Conservation (phyloP, 176 grass and related monocot species). For the Chrysopogon serrulatus region DNA sequence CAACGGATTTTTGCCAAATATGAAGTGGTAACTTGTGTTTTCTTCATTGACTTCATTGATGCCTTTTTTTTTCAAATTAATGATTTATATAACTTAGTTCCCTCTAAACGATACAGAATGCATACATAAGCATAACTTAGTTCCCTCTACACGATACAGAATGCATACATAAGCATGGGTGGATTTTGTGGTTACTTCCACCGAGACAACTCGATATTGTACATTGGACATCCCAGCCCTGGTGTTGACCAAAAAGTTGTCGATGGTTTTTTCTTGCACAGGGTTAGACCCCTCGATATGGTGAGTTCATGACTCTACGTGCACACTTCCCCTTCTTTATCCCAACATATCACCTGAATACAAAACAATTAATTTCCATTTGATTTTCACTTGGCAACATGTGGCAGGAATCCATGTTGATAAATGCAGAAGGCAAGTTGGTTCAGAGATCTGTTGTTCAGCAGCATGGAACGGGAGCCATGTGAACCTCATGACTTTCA, state of each 20-base stretch:
- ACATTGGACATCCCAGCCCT: conserved; percentile 24
- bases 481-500: conserved; percentile 8
- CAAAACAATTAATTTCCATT: neutral
- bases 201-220: conserved; percentile 14
- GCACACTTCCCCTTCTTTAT: neutral
- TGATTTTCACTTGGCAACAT: neutral
- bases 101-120: neutral
- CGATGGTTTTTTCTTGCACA: conserved; percentile 42
- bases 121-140: conserved; percentile 25
- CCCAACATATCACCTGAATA: neutral
- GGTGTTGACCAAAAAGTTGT: neutral
- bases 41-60: neutral
- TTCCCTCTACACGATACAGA: neutral
- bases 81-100: neutral
- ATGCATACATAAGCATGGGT: conserved; percentile 27
- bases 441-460: conserved; percentile 27
- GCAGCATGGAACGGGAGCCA: neutral
- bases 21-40: conserved; percentile 39
- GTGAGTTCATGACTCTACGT: conserved; percentile 12
- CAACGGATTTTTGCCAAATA: conserved; percentile 29
- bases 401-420: conserved; percentile 23
- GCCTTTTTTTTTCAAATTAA: neutral
- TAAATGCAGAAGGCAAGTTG: conserved; percentile 39
- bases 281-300: conserved; percentile 28
- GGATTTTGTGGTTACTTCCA: conserved; percentile 29